phyloP scores from a whole-genome alignment of 2,329 filamentous ascomycete species.

The Aspergillus candidus region DNA sequence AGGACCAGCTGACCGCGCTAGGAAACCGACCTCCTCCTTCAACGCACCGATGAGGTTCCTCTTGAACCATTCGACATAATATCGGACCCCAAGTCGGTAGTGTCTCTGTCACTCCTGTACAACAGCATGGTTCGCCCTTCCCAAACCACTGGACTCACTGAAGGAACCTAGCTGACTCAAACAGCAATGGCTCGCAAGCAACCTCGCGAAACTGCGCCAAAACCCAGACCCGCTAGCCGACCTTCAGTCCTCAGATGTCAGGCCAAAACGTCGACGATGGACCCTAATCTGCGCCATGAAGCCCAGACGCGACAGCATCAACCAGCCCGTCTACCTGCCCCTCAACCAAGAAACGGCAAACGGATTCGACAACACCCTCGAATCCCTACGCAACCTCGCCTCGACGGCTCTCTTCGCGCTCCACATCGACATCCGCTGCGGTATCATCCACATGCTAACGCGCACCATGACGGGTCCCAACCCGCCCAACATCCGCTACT shows the following conservation, averaged over 20 bases:
- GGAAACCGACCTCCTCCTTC: conserved; percentile 51
- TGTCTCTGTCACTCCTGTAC: conserved; percentile 79
- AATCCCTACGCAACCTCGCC: conserved; percentile 75
- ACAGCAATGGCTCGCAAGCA: conserved; percentile 80
- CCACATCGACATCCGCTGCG: conserved; percentile 81
- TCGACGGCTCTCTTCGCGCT: conserved; percentile 74
- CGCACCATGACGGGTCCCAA: conserved; percentile 55
- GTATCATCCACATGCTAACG: conserved; percentile 72
- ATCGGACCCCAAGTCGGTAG: conserved; percentile 78
- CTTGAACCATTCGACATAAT: conserved; percentile 78
- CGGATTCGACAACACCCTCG: conserved; percentile 79
- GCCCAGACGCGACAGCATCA: conserved; percentile 48
- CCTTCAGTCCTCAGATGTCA: conserved; percentile 35
- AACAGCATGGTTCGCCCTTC: conserved; percentile 67
- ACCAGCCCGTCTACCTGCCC: conserved; percentile 70
- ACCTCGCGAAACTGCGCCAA: conserved; percentile 72
- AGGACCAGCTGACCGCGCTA: conserved; percentile 23
- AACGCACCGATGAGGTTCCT: conserved; percentile 51
- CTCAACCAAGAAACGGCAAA: conserved; percentile 81
- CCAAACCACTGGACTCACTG: neutral
- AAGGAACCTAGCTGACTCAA: conserved; percentile 10
- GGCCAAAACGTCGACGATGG: conserved; percentile 66
- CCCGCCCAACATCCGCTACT: conserved; percentile 30
- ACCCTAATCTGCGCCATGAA: conserved; percentile 65
- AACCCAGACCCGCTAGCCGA: conserved; percentile 68